Evolutionary conservation across 208 protist genomes (phyloP).

Genomic region (Plasmodiophora brassicae): DNA sequence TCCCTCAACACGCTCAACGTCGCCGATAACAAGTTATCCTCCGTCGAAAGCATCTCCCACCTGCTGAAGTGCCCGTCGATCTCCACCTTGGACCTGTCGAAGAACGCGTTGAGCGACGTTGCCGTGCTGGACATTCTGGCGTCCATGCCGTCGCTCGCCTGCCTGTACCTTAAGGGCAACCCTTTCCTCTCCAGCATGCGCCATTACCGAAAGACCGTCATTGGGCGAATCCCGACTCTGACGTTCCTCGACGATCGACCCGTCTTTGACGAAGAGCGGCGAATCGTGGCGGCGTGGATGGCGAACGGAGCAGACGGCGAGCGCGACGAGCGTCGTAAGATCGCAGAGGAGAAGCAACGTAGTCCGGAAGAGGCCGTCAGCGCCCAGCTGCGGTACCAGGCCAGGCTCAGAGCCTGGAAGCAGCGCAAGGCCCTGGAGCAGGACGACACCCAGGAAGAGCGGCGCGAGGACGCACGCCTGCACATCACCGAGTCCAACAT

Average conservation of each 20-base stretch:
- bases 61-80: conserved; percentile 67
- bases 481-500: too few relatives aligned
- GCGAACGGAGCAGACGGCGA: background rate
- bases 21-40: conserved; percentile 64
- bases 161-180: conserved; percentile 75
- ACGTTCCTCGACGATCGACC: conserved; percentile 59
- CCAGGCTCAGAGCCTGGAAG: background rate
- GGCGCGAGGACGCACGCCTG: too few relatives aligned
- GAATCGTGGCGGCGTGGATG: conserved; percentile 45
- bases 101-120: conserved; percentile 72
- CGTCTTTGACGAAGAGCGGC: conserved; percentile 54
- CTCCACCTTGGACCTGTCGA: conserved; percentile 78
- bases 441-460: too few relatives aligned
- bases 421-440: background rate
- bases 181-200: conserved; percentile 53
- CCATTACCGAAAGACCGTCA: conserved; percentile 73
- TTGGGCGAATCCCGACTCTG: conserved; percentile 47
- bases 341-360: conserved; percentile 9
- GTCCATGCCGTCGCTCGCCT: conserved; percentile 68
- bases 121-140: conserved; percentile 68
- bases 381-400: background rate
- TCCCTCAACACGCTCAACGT: conserved; percentile 62
- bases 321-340: background rate
- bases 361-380: background rate
- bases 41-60: conserved; percentile 55